A percentile compares a stretch with the other conserved stretches of the same genome.
Evolutionary conservation across 2,329 filamentous ascomycete species (phyloP).

Genomic region (Plectosphaerella plurivora): DNA sequence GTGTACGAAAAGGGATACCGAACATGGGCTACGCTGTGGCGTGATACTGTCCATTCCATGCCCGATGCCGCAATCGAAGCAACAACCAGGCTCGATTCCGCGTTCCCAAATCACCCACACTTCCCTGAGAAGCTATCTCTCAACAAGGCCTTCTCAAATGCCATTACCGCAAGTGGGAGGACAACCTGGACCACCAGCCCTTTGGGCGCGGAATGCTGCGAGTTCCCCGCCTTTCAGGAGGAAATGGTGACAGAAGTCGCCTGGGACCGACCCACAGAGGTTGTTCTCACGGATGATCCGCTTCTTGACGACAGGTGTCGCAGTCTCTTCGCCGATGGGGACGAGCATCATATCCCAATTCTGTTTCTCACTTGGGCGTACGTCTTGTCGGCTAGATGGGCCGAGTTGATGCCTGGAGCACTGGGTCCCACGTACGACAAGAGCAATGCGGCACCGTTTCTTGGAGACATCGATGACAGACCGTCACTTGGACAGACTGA

Average conservation of each 20-base stretch:
- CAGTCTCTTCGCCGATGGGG: not conserved
- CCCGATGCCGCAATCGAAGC: conserved; percentile 5
- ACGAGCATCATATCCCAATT: conserved; percentile 13
- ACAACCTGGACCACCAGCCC: conserved; percentile 14
- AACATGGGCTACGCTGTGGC: conserved; percentile 18
- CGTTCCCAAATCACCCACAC: conserved; percentile 13
- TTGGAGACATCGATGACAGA: not conserved
- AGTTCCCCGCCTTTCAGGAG: conserved; percentile 17
- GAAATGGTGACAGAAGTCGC: conserved; percentile 14
- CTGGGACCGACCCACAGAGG: conserved; percentile 6
- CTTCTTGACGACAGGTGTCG: conserved; percentile 8
- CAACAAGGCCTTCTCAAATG: conserved; percentile 15
- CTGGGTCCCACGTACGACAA: conserved; percentile 12
- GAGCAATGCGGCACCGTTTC: conserved; percentile 4
- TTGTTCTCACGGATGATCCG: conserved; percentile 10
- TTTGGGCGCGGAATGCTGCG: conserved; percentile 6
- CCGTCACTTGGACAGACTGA: conserved; percentile 1
- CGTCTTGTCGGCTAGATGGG: conserved; percentile 23
- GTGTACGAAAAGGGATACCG: conserved; percentile 20
- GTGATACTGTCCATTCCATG: not conserved
- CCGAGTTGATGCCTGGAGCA: conserved; percentile 21
- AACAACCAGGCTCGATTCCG: conserved; percentile 9
- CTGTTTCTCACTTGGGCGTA: conserved; percentile 23
- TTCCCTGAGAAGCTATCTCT: conserved; percentile 15
- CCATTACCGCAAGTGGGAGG: conserved; percentile 12